These are phyloP conservation scores for Garcileccinum viscosum DNA, from an alignment of 1,284 basidiomycete species.

Conservation along the genomic window DNA sequence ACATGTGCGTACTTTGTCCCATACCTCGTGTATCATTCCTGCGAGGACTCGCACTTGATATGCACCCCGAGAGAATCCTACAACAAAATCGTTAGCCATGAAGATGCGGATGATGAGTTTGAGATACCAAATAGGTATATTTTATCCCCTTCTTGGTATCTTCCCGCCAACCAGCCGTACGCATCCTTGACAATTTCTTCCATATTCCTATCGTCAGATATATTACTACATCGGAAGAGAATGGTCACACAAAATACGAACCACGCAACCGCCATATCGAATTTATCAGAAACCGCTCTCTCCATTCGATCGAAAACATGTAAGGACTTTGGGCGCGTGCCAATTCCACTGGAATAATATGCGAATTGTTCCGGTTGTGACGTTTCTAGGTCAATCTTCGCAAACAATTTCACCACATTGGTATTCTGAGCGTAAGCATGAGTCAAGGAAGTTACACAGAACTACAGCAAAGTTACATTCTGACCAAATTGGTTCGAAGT, in stretches of 20 bases:
- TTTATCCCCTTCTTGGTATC: constrained; percentile 43
- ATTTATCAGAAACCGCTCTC: constrained; percentile 11
- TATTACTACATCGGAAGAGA: not conserved
- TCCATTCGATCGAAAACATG: constrained; percentile 15
- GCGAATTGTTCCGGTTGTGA: constrained; percentile 23
- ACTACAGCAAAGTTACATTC: constrained; percentile 20
- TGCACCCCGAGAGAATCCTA: constrained; percentile 53
- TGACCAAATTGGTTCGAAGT: constrained; percentile 37
- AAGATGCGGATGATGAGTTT: not conserved
- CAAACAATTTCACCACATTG: constrained; percentile 37
- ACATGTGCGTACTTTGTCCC: not conserved
- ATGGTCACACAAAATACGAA: constrained; percentile 1
- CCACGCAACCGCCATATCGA: constrained; percentile 38
- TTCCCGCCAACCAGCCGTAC: constrained; percentile 48
- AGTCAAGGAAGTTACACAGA: not conserved
- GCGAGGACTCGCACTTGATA: constrained; percentile 47
- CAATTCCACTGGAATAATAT: constrained; percentile 44
- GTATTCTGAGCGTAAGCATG: constrained; percentile 28
- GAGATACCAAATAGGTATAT: constrained; percentile 50
- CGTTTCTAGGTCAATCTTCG: constrained; percentile 23
- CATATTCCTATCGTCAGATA: constrained; percentile 32
- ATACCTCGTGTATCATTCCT: constrained; percentile 45
- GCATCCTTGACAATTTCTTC: constrained; percentile 39
- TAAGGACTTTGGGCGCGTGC: constrained; percentile 33
- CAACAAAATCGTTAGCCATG: not conserved